Conservation (phyloP, 1,284 basidiomycete genomes). For the Microbotryum violaceum region DNA sequence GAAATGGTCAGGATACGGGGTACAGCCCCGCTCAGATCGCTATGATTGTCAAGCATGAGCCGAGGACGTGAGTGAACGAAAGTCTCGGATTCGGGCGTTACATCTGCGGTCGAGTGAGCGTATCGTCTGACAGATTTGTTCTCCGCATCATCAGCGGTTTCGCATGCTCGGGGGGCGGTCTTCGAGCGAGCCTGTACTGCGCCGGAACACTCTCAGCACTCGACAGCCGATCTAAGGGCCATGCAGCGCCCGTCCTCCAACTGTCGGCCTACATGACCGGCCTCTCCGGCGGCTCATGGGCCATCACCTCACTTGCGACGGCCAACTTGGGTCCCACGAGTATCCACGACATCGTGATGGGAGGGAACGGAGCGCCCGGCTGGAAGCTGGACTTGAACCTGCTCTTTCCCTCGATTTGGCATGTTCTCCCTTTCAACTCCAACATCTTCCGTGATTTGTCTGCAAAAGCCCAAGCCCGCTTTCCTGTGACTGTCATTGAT, state of each 20-base stretch:
- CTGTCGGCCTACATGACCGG: constrained; percentile 56
- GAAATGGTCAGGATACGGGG: constrained; percentile 6
- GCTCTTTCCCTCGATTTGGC: constrained; percentile 13
- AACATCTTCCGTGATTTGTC: constrained; percentile 18
- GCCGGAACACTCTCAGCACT: constrained; percentile 54
- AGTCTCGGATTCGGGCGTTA: no score
- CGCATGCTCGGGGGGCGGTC: constrained; percentile 42
- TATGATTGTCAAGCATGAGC: no score
- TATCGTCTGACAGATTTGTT: no score
- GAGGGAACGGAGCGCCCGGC: constrained; percentile 6
- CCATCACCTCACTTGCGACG: constrained; percentile 21
- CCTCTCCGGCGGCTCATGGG: constrained; percentile 50
- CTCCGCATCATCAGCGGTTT: no score
- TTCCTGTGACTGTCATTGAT: constrained; percentile 27
- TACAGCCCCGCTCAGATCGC: constrained; percentile 7
- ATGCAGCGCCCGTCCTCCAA: constrained; percentile 60
- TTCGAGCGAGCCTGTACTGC: constrained; percentile 55
- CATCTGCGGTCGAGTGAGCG: no score
- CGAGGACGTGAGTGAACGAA: no score
- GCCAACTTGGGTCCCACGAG: constrained; percentile 18
- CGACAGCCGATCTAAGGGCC: no score
- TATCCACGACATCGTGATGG: constrained; percentile 30
- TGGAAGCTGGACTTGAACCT: constrained; percentile 24
- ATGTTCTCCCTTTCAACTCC: constrained; percentile 18
- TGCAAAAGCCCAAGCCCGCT: constrained; percentile 26